Conservation (phyloP, 495 filamentous ascomycete species). For the Hypoxylon crocopeplum region DNA sequence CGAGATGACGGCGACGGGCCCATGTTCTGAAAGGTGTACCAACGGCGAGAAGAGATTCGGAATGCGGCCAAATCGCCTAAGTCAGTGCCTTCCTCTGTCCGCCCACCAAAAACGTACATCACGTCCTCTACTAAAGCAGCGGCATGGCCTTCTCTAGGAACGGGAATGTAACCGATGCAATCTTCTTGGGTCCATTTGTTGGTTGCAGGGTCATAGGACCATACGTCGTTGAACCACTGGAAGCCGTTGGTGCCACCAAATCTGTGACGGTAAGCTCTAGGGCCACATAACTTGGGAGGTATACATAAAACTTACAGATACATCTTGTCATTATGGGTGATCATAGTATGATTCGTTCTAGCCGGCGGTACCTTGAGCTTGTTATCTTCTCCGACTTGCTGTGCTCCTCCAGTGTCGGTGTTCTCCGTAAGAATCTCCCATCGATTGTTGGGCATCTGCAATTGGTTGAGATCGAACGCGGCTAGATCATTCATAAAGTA, state of each 20-base stretch:
- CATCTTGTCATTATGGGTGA: slow-evolving; percentile 92
- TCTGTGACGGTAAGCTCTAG: slow-evolving; percentile 53
- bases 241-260: slow-evolving; percentile 97
- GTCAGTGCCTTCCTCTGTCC: slow-evolving; percentile 89
- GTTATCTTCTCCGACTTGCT: too few relatives aligned
- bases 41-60: slow-evolving; percentile 85
- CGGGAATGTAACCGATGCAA: slow-evolving; percentile 96
- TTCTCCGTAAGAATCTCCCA: slow-evolving; percentile 91
- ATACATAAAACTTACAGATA: slow-evolving; percentile 73
- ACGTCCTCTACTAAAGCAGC: slow-evolving; percentile 92
- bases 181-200: slow-evolving; percentile 88
- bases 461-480: slow-evolving; percentile 92
- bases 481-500: slow-evolving; percentile 98
- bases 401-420: slow-evolving; percentile 70
- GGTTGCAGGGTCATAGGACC: slow-evolving; percentile 85
- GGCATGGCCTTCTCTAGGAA: slow-evolving; percentile 91
- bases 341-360: slow-evolving; percentile 91
- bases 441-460: slow-evolving; percentile 84
- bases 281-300: neutral
- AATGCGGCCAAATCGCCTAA: slow-evolving; percentile 95
- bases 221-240: slow-evolving; percentile 98
- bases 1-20: slow-evolving; percentile 91
- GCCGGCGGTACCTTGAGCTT: slow-evolving; percentile 85
- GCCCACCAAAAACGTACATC: slow-evolving; percentile 99
- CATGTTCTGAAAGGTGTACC: slow-evolving; percentile 99